Conservation (phyloP, 108 stramenopile genomes). For the Poteriospumella lacustris region DNA sequence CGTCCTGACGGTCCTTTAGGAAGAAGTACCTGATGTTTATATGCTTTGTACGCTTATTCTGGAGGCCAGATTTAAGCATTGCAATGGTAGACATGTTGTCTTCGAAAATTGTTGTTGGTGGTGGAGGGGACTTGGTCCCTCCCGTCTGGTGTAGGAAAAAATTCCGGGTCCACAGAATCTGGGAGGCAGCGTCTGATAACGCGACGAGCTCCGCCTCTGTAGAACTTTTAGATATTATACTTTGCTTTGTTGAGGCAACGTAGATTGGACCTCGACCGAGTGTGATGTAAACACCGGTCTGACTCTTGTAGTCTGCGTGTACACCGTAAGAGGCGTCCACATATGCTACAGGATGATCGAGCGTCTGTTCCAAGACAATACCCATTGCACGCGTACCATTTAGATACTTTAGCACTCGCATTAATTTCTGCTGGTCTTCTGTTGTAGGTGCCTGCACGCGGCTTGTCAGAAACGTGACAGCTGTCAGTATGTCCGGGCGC, state of each 20-base stretch:
- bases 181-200: neutral
- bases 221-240: neutral
- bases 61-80: no score
- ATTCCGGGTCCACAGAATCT: neutral
- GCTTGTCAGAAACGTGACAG: neutral
- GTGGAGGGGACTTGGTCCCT: no score
- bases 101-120: no score
- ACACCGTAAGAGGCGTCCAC: constrained; percentile 3
- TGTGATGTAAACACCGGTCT: constrained; percentile 3
- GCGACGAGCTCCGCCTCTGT: constrained; percentile 20
- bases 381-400: neutral
- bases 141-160: neutral
- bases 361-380: no score
- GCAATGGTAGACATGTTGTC: no score
- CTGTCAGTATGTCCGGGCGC: constrained; percentile 10
- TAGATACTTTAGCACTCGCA: constrained; percentile 14
- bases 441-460: neutral
- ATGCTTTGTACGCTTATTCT: no score
- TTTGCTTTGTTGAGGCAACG: neutral
- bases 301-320: neutral
- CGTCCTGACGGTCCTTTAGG: no score
- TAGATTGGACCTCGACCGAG: constrained; percentile 1
- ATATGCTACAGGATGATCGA: no score
- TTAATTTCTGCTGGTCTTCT: constrained; percentile 20
- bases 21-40: no score